Conservation (phyloP, 2,329 filamentous ascomycete genomes). For the Cordyceps fumosorosea region DNA sequence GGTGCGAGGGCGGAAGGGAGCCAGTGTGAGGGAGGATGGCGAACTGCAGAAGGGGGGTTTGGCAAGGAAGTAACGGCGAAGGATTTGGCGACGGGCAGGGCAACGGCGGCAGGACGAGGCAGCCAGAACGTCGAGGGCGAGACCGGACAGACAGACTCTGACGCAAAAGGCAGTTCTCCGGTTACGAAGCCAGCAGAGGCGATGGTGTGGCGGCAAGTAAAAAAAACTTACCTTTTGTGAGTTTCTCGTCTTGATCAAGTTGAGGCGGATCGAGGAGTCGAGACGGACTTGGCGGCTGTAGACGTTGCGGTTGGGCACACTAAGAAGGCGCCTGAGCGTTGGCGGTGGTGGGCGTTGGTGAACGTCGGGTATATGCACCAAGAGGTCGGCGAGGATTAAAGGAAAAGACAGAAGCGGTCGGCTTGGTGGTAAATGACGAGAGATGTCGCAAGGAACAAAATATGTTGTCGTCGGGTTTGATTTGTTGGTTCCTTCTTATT, state of each 20-base stretch:
- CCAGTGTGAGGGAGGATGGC: neutral
- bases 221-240: neutral
- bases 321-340: neutral
- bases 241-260: neutral
- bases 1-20: neutral
- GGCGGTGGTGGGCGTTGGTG: neutral
- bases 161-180: neutral
- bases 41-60: neutral
- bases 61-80: neutral
- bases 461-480: conserved; percentile 1
- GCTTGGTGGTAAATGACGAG: neutral
- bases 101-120: neutral
- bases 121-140: neutral
- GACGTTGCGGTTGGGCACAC: neutral
- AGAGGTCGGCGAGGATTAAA: neutral
- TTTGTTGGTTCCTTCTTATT: neutral
- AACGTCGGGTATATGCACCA: neutral
- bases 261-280: neutral
- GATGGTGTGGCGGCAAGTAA: neutral
- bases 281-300: neutral
- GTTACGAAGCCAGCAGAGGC: neutral
- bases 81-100: neutral
- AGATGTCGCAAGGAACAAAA: neutral
- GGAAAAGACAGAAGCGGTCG: neutral
- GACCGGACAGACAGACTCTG: neutral